phyloP scores from a whole-genome alignment of 139 green algal species.

The Raphidocelis subcapitata region DNA sequence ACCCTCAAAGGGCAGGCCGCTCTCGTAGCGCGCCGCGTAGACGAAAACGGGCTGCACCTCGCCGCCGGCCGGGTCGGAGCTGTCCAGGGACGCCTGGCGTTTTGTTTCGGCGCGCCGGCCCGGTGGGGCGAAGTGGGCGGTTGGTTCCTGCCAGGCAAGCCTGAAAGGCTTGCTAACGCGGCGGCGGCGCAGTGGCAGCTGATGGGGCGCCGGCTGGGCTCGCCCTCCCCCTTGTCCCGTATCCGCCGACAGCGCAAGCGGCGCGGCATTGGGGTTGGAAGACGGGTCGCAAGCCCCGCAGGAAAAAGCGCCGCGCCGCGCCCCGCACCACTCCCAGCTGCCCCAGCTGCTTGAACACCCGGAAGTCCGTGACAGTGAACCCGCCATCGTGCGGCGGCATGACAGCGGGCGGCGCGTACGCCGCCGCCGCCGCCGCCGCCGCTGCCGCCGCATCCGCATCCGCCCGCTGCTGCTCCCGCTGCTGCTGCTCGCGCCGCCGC shows the following conservation, averaged over 20 bases:
- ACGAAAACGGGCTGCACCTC: constrained; percentile 8
- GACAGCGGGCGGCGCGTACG: too few species aligned
- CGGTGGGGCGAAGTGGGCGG: background rate
- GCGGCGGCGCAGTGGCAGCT: background rate
- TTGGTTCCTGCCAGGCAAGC: background rate
- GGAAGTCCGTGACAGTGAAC: too few species aligned
- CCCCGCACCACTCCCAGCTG: too few species aligned
- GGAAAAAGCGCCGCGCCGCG: too few species aligned
- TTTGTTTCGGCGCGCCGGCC: background rate
- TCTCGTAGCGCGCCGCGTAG: constrained; percentile 26
- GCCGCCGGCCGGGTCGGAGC: background rate
- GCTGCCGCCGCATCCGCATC: background rate
- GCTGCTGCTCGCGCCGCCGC: background rate
- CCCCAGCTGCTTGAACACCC: too few species aligned
- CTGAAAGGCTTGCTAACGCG: background rate
- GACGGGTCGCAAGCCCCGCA: too few species aligned
- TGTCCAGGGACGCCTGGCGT: background rate
- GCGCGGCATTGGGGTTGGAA: too few species aligned
- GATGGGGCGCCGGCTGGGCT: too few species aligned
- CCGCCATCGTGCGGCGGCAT: too few species aligned
- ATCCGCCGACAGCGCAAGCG: too few species aligned
- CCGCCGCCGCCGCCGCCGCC: too few species aligned
- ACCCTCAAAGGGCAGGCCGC: constrained; percentile 10
- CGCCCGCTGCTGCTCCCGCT: background rate
- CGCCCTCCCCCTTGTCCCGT: too few species aligned